Evolutionary conservation across 495 filamentous ascomycete genomes (phyloP).

Genomic region (Hypoxylon lienhwacheense): DNA sequence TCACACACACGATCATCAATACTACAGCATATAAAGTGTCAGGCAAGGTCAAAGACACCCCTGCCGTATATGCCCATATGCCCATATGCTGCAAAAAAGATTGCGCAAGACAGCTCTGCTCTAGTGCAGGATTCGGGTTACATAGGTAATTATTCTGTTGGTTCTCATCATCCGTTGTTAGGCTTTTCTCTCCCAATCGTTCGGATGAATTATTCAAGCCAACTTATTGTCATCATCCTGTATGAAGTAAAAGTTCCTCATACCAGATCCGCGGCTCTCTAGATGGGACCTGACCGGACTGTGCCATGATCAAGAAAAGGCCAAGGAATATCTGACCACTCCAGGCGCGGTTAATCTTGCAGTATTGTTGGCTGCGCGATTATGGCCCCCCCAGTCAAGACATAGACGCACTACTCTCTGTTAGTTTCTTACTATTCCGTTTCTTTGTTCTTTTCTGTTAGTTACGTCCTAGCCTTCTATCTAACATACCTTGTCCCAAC

Average conservation of each 20-base stretch:
- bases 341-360: not conserved
- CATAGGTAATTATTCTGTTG: too few species aligned
- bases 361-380: not conserved
- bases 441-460: not conserved
- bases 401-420: not conserved
- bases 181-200: not conserved
- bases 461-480: not conserved
- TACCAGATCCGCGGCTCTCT: too few species aligned
- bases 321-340: not conserved
- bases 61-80: too few species aligned
- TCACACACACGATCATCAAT: too few species aligned
- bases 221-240: not conserved
- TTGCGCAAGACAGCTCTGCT: too few species aligned
- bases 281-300: too few species aligned
- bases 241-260: too few species aligned
- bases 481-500: not conserved
- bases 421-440: not conserved
- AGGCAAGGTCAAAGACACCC: too few species aligned
- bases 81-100: too few species aligned
- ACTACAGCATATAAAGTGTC: too few species aligned
- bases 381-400: constrained; percentile 1
- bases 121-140: too few species aligned
- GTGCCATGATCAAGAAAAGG: too few species aligned
- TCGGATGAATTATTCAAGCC: not conserved
- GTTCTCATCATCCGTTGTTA: not conserved